Conservation (phyloP, 306 rosid species). For the Quercus robur region DNA sequence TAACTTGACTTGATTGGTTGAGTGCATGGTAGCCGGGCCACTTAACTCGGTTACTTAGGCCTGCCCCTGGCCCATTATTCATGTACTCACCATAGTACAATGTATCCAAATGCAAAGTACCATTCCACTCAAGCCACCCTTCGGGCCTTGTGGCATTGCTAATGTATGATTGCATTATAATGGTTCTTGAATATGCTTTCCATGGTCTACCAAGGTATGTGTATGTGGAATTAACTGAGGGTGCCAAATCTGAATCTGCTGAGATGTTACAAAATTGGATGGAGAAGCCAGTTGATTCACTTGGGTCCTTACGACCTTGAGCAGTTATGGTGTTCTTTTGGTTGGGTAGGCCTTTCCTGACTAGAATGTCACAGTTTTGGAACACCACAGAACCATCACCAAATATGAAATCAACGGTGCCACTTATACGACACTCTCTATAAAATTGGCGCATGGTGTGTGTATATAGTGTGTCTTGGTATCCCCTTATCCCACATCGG, state of each 20-base stretch:
- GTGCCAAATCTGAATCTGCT: slow-evolving; percentile 52
- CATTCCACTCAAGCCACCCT: slow-evolving; percentile 94
- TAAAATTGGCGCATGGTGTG: slow-evolving; percentile 95
- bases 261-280: slow-evolving; percentile 76
- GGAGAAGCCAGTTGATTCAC: slow-evolving; percentile 75
- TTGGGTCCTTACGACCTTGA: slow-evolving; percentile 73
- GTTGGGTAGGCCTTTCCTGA: slow-evolving; percentile 48
- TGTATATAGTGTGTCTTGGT: slow-evolving; percentile 79
- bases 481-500: slow-evolving; percentile 56
- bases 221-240: slow-evolving; percentile 16
- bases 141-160: slow-evolving; percentile 43
- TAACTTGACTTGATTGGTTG: slow-evolving; percentile 37
- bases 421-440: slow-evolving; percentile 68
- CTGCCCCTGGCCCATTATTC: slow-evolving; percentile 69
- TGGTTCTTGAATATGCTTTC: slow-evolving; percentile 73
- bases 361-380: slow-evolving; percentile 59
- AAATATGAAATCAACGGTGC: slow-evolving; percentile 82
- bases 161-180: slow-evolving; percentile 55
- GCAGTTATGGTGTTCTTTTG: slow-evolving; percentile 93
- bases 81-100: slow-evolving; percentile 67
- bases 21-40: slow-evolving; percentile 74
- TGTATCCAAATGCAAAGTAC: slow-evolving; percentile 39
- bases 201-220: slow-evolving; percentile 87
- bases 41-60: slow-evolving; percentile 30
- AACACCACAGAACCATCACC: slow-evolving; percentile 75